Evolutionary conservation across 2,329 filamentous ascomycete species (phyloP).

Genomic region (Alternaria triticina): DNA sequence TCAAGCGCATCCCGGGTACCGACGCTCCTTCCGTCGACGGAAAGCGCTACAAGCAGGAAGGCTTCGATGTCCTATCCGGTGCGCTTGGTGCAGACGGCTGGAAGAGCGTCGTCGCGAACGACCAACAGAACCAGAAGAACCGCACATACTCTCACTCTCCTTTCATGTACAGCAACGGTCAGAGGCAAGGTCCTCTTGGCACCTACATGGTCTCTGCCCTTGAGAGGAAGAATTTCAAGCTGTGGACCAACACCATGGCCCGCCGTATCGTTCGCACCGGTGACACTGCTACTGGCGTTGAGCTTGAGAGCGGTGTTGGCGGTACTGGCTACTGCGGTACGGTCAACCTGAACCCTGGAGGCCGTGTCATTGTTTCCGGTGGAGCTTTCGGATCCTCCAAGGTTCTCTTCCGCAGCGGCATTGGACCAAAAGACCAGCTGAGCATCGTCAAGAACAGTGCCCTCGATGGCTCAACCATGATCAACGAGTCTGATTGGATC

Average conservation of each 20-base stretch:
- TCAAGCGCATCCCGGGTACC: conserved; percentile 73
- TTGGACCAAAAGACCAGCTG: conserved; percentile 64
- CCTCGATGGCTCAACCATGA: conserved; percentile 52
- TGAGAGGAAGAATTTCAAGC: conserved; percentile 67
- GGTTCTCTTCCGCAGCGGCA: conserved; percentile 72
- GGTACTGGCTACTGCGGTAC: conserved; percentile 61
- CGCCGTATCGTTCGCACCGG: conserved; percentile 69
- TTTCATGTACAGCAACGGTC: conserved; percentile 71
- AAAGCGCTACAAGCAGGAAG: conserved; percentile 69
- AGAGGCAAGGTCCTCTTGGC: conserved; percentile 72
- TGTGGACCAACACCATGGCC: conserved; percentile 72
- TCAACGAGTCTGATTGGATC: conserved; percentile 56
- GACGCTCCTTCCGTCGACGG: conserved; percentile 70
- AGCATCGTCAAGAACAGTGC: conserved; percentile 53
- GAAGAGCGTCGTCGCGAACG: conserved; percentile 66
- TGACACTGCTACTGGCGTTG: conserved; percentile 69
- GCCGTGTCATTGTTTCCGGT: conserved; percentile 71
- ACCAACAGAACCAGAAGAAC: conserved; percentile 68
- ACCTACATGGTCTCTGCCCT: conserved; percentile 72
- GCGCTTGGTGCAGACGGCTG: conserved; percentile 68
- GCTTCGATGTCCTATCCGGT: conserved; percentile 66
- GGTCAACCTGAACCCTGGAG: conserved; percentile 65
- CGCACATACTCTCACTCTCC: conserved; percentile 67
- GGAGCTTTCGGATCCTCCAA: conserved; percentile 74
- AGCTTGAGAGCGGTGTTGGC: conserved; percentile 68